These are phyloP conservation scores for Ophiocordyceps camponoti-rufipedis DNA, from an alignment of 2,329 filamentous ascomycete genomes.

Conservation along the genomic window DNA sequence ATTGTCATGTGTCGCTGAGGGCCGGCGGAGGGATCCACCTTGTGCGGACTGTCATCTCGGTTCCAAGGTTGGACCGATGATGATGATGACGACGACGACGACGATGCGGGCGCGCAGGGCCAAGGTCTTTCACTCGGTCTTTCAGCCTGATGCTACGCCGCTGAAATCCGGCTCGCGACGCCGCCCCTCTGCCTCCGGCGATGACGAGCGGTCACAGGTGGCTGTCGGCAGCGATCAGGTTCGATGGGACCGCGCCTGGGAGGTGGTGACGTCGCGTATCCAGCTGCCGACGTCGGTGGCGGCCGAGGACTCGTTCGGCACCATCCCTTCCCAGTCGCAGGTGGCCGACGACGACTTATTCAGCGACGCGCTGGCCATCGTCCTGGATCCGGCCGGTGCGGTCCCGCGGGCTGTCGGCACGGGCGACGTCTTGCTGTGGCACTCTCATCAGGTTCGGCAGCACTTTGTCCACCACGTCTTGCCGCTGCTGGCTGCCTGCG, in stretches of 20 bases:
- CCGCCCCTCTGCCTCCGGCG: not conserved
- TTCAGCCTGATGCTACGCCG: slow-evolving; percentile 30
- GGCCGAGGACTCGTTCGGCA: slow-evolving; percentile 34
- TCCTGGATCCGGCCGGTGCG: slow-evolving; percentile 27
- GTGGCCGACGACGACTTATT: slow-evolving; percentile 27
- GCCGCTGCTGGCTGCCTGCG: slow-evolving; percentile 32
- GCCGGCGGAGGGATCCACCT: too few species aligned
- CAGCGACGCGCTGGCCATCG: slow-evolving; percentile 30
- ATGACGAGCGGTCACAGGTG: slow-evolving; percentile 7
- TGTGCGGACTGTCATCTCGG: too few species aligned
- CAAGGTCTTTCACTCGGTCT: slow-evolving; percentile 36
- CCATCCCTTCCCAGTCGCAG: slow-evolving; percentile 23
- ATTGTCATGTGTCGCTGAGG: too few species aligned
- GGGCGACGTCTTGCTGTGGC: slow-evolving; percentile 40
- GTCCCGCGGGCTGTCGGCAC: slow-evolving; percentile 32
- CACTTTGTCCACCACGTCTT: slow-evolving; percentile 43
- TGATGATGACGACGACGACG: slow-evolving; percentile 17
- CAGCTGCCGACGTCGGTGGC: slow-evolving; percentile 36
- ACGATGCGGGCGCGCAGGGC: slow-evolving; percentile 27
- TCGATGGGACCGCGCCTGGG: slow-evolving; percentile 44
- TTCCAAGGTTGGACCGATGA: too few species aligned
- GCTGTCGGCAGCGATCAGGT: slow-evolving; percentile 36
- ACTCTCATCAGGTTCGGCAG: slow-evolving; percentile 39
- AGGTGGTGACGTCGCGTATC: slow-evolving; percentile 38
- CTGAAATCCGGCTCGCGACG: slow-evolving; percentile 20